phyloP scores from a whole-genome alignment of 2,329 filamentous ascomycete species.

The Monilinia laxa region DNA sequence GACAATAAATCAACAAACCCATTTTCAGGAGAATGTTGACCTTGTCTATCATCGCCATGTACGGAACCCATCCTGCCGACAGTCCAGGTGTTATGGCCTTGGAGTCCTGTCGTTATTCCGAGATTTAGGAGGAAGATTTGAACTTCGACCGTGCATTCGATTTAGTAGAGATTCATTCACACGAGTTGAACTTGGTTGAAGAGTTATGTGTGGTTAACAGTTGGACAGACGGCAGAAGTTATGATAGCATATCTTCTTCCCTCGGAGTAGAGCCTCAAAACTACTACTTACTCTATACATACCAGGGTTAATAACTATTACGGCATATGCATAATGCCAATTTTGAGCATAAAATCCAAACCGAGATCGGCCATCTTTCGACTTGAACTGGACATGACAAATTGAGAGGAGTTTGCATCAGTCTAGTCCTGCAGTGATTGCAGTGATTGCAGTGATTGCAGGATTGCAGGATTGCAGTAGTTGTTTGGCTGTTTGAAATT shows the following conservation, averaged over 20 bases:
- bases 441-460: neutral
- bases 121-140: neutral
- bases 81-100: neutral
- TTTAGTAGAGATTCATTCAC: neutral
- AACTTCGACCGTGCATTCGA: neutral
- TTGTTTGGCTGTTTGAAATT: neutral
- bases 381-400: neutral
- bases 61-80: conserved; percentile 25
- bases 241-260: neutral
- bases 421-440: neutral
- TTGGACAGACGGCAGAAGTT: neutral
- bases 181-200: neutral
- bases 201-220: neutral
- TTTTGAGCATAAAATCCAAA: conserved; percentile 13
- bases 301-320: conserved; percentile 7
- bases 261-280: neutral
- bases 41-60: conserved; percentile 21
- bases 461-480: neutral
- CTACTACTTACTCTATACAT: conserved; percentile 4
- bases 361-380: conserved; percentile 1
- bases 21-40: conserved; percentile 17
- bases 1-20: conserved; percentile 13
- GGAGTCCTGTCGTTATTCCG: conserved; percentile 1
- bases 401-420: neutral
- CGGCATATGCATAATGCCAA: neutral